A percentile compares a stretch with the other conserved stretches of the same genome.
phyloP scores from a whole-genome alignment of 2,329 filamentous ascomycete species.

The Pseudogymnoascus sp. region DNA sequence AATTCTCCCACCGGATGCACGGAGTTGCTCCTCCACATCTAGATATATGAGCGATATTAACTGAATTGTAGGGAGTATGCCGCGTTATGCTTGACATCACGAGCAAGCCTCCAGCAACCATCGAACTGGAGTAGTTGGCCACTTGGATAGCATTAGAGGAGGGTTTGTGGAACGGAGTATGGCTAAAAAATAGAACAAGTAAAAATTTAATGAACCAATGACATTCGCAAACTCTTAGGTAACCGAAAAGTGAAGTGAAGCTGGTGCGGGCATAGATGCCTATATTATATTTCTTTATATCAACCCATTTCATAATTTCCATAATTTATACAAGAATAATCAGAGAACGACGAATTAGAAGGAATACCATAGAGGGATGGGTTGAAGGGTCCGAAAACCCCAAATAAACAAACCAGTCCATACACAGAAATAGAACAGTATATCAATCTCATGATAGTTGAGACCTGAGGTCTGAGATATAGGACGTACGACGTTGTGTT shows the following conservation, averaged over 20 bases:
- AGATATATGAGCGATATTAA: conserved; percentile 1
- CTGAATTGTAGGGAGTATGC: conserved; percentile 46
- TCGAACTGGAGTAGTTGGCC: conserved; percentile 58
- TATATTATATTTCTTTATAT: background rate
- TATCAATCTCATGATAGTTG: background rate
- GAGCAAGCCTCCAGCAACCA: conserved; percentile 47
- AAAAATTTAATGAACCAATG: conserved; percentile 1
- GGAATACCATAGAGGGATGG: background rate
- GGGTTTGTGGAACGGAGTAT: conserved; percentile 11
- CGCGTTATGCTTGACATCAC: conserved; percentile 60
- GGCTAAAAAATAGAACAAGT: conserved; percentile 7
- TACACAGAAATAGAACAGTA: background rate
- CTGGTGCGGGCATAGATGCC: background rate
- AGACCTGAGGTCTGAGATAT: background rate
- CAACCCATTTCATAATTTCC: background rate
- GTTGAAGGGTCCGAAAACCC: too few species aligned
- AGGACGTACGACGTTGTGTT: background rate
- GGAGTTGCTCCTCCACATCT: background rate
- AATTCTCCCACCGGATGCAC: background rate
- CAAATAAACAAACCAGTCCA: background rate
- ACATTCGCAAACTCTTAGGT: background rate
- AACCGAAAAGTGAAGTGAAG: background rate
- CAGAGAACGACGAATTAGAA: background rate
- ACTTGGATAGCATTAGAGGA: background rate
- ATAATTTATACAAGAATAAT: background rate